Base-by-base conservation (phyloP, 2,329 filamentous ascomycete genomes). In the Penicillium sp. region DNA sequence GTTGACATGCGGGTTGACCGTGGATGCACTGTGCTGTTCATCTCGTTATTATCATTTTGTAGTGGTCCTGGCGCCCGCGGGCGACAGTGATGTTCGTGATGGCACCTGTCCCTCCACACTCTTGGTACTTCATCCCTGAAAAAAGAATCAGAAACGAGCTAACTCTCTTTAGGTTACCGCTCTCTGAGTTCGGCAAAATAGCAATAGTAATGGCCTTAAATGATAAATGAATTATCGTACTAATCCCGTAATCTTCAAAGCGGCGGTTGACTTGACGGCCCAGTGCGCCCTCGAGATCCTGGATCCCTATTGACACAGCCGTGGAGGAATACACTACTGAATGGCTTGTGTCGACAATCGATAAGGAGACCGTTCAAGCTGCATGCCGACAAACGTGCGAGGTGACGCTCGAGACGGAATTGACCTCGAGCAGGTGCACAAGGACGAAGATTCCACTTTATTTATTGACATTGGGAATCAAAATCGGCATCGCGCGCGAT, bases 401-500 rank as follows among this genome's bases (percentile, higher is more conserved):
- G 33, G 30, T 43, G 28, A 52, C 49, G 46, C 57, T 59, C 35
- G 52, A 59, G n/a, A 46, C 22, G 52, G 45, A 16, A 52, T 55
- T 38, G 52, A 55, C 16, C 57, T 59, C 28, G 45, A 53, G 38
- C 46, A 60, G 30, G n/a, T 61, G 4, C 28, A 61, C 35, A 51
- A 55, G 55, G 59, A 57, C 19, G 26, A 55, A 52, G 59, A 58
- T 30, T 49, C 54, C 10, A 38, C 25, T 6, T 61, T 58, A 13
- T 61, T 55, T 30, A 58, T 61, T 11, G 38, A 43, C 10, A 61
- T 42, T 5, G 28, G 58, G 58, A 11, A 42, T 48, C 10, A 60
- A 56, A 52, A 60, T 48, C 25, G 59, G 49, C n/a, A 61, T 61
- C 28, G 59, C 55, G 37, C 43, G 42, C 38, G 45, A 37, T 61